Evolutionary conservation across 768 basidiomycete genomes (phyloP), one percentile per base, ranked within the genome.

Genomic region (Xerocomus potaroensis): DNA sequence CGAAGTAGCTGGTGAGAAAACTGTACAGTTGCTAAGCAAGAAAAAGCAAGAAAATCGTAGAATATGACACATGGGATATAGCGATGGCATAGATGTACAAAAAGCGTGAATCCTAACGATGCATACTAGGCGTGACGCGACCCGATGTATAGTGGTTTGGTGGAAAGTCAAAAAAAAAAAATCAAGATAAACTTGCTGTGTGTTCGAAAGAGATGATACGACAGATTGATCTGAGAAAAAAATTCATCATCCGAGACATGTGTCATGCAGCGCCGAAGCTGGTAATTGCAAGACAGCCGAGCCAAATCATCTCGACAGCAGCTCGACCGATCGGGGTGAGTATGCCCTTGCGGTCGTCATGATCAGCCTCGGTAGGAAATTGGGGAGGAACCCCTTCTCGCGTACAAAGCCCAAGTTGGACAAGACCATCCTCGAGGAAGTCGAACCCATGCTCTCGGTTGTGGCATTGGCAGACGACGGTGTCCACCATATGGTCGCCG

Each of bases 381-480:
- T 55, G 22, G 9, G 31, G 50, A 8, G 56, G 24, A 1, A 45
- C 12, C 6, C 61, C 58, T 60, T 67, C 66, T 21, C 36, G 40
- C 16, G 53, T 57, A 55, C 83, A 83, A 51, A 93, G 68, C 0
- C 88, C 89, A 46, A 94, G 73, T 62, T 81, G 79, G 53, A 80
- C 75, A 44, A 93, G 72, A 0, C 88, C 91, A 40, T 94, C 83
- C 0, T 84, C 78, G n/a, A 82, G 64, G 51, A 94, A 90, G 63
- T 89, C 81, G 41, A 94, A 77, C 4, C 88, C 88, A 1, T 69
- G 64, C 24, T 82, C 77, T 18, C 83, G 77, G 21, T 80, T 76
- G 41, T 74, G 65, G 53, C 84, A 89, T 2, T 77, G 65, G 10
- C 82, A 84, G 35, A 88, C 74, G 45, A 67, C 71, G 22, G 72